These are phyloP conservation scores for Xylaria arbuscula DNA, from an alignment of 2,329 filamentous ascomycete genomes.

Conservation along the genomic window DNA sequence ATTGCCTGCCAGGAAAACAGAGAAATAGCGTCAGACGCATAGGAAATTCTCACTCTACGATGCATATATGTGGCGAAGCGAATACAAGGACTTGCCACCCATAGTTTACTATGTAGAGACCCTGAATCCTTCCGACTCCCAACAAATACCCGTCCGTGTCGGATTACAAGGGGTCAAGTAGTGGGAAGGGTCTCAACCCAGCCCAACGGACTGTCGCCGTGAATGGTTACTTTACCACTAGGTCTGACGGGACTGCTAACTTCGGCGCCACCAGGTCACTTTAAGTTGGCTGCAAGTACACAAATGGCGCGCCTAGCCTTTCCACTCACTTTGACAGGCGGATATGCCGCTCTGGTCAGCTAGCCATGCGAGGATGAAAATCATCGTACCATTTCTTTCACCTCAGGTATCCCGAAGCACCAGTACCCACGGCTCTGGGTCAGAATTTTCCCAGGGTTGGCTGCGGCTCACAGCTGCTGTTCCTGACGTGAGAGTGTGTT, in stretches of 20 bases:
- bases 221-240: slow-evolving; percentile 11
- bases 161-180: neutral
- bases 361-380: slow-evolving; percentile 20
- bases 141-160: neutral
- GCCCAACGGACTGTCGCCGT: slow-evolving; percentile 6
- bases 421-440: slow-evolving; percentile 34
- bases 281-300: slow-evolving; percentile 19
- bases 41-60: neutral
- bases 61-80: slow-evolving; percentile 27
- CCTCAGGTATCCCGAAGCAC: slow-evolving; percentile 24
- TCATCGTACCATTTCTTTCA: slow-evolving; percentile 22
- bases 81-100: slow-evolving; percentile 4
- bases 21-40: slow-evolving; percentile 2
- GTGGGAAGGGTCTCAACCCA: neutral
- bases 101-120: slow-evolving; percentile 9
- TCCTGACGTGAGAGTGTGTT: slow-evolving; percentile 16
- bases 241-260: slow-evolving; percentile 13
- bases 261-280: slow-evolving; percentile 11
- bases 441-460: slow-evolving; percentile 15
- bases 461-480: slow-evolving; percentile 12
- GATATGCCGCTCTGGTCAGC: slow-evolving; percentile 26
- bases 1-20: slow-evolving; percentile 21
- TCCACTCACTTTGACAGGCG: slow-evolving; percentile 25
- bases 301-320: slow-evolving; percentile 11
- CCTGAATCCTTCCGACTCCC: neutral